Percentiles rank a stretch among this genome's conserved stretches.
Conservation (phyloP, 176 grass and related monocot genomes). For the Ensete glaucum region DNA sequence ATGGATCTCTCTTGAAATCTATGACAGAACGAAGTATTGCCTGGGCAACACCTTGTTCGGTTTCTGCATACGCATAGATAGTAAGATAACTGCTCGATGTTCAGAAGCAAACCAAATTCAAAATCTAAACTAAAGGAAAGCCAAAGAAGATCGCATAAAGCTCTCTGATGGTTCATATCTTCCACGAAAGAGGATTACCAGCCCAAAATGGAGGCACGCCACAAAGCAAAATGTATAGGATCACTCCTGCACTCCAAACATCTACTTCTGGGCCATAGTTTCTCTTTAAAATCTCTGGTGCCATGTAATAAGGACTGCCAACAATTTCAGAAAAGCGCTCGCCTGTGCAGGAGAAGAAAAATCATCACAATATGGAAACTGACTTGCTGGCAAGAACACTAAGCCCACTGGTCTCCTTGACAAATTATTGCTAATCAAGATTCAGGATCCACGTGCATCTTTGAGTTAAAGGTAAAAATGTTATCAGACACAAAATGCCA, state of each 20-base stretch:
- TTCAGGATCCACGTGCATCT: background rate
- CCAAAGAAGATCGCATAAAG: background rate
- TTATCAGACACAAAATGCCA: background rate
- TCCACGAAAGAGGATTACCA: background rate
- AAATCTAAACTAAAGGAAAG: background rate
- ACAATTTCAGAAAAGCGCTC: constrained; percentile 6
- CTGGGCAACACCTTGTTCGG: constrained; percentile 12
- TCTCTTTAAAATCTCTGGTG: constrained; percentile 7
- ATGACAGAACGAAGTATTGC: constrained; percentile 3
- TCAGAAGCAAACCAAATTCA: background rate
- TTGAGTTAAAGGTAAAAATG: background rate
- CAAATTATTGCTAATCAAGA: background rate
- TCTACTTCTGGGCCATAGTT: constrained; percentile 10
- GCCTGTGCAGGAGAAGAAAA: background rate
- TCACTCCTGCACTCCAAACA: constrained; percentile 6
- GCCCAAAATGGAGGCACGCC: constrained; percentile 13
- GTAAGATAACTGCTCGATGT: background rate
- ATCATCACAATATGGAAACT: background rate
- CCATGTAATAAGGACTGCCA: constrained; percentile 14
- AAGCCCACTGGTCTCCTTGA: background rate
- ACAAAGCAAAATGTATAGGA: constrained; percentile 9
- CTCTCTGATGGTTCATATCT: background rate
- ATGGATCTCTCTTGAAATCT: constrained; percentile 10
- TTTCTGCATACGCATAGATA: background rate
- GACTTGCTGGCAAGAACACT: background rate